A percentile compares a stretch with the other conserved stretches of the same genome.
Evolutionary conservation across 352 stramenopile genomes (phyloP).

Genomic region (Peronospora tabacina): DNA sequence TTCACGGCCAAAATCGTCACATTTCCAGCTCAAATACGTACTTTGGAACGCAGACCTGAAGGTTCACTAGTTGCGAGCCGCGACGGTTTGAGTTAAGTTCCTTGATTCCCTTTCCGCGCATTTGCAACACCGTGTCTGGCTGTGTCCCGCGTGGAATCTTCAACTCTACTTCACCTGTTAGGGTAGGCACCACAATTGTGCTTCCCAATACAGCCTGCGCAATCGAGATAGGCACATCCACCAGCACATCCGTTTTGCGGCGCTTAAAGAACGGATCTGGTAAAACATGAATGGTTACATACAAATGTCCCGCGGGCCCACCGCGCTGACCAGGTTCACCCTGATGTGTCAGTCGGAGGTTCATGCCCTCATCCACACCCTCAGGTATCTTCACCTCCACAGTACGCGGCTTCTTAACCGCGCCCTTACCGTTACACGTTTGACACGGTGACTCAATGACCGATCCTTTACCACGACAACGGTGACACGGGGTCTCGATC

Average conservation of each 20-base stretch:
- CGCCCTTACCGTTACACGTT: constrained; percentile 71
- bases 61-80: constrained; percentile 95
- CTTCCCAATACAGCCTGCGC: constrained; percentile 90
- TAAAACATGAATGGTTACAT: constrained; percentile 91
- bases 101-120: constrained; percentile 95
- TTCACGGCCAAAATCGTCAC: neutral
- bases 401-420: constrained; percentile 86
- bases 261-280: constrained; percentile 94
- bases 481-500: constrained; percentile 79
- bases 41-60: constrained; percentile 94
- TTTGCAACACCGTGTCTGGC: constrained; percentile 92
- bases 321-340: constrained; percentile 83
- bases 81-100: constrained; percentile 87
- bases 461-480: constrained; percentile 67
- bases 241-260: constrained; percentile 91
- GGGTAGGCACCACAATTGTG: constrained; percentile 93
- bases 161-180: constrained; percentile 95
- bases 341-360: constrained; percentile 89
- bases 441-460: constrained; percentile 82
- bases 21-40: constrained; percentile 29
- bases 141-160: constrained; percentile 94
- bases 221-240: constrained; percentile 90
- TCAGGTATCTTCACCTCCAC: constrained; percentile 92
- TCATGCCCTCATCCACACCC: constrained; percentile 95
- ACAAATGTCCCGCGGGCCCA: constrained; percentile 89